These are phyloP conservation scores for Tylopilus rubrobrunneus DNA, from an alignment of 768 basidiomycete genomes.

Conservation along the genomic window DNA sequence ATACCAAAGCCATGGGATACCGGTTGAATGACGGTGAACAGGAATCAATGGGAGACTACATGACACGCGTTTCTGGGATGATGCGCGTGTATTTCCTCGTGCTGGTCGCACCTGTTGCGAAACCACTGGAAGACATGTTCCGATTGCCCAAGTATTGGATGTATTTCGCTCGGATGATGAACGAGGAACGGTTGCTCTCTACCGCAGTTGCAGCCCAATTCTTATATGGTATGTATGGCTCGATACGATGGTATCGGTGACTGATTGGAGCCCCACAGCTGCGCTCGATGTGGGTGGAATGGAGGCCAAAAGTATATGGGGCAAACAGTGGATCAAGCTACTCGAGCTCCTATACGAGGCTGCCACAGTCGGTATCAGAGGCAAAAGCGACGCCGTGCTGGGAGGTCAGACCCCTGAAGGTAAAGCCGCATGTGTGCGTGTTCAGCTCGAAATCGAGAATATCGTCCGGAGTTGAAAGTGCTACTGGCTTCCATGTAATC, in stretches of 20 bases:
- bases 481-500: slow-evolving; percentile 8
- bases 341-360: slow-evolving; percentile 64
- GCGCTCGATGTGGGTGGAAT: slow-evolving; percentile 69
- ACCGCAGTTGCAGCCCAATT: slow-evolving; percentile 62
- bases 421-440: slow-evolving; percentile 57
- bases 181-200: slow-evolving; percentile 47
- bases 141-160: slow-evolving; percentile 65
- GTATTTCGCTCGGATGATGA: slow-evolving; percentile 64
- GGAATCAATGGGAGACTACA: slow-evolving; percentile 61
- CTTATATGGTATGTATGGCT: slow-evolving; percentile 49
- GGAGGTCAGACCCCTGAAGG: slow-evolving; percentile 63
- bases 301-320: slow-evolving; percentile 61
- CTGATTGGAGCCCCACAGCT: slow-evolving; percentile 38
- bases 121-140: slow-evolving; percentile 42
- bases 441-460: slow-evolving; percentile 63
- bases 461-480: slow-evolving; percentile 39
- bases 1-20: slow-evolving; percentile 55
- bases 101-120: slow-evolving; percentile 41
- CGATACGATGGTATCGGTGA: neutral
- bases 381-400: slow-evolving; percentile 35
- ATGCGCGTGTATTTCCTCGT: slow-evolving; percentile 87
- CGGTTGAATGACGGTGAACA: slow-evolving; percentile 39
- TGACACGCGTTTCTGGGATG: slow-evolving; percentile 66
- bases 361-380: slow-evolving; percentile 49
- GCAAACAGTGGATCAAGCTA: slow-evolving; percentile 76